Evolutionary conservation across 495 filamentous ascomycete genomes (phyloP).

Genomic region (Aspergillus coremiiformis): DNA sequence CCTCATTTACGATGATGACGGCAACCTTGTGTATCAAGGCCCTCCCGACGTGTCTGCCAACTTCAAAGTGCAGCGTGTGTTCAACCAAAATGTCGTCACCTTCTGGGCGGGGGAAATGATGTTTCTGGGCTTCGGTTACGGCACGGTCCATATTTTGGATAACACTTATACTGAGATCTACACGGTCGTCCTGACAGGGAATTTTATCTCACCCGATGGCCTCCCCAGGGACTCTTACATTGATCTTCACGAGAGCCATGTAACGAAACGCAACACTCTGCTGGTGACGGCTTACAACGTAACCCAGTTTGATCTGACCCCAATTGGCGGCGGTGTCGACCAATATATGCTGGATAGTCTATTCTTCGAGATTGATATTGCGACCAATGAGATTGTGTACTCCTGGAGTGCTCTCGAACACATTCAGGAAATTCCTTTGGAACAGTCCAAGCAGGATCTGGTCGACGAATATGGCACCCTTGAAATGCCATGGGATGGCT

Average conservation of each 20-base stretch:
- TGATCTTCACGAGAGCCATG: conserved; percentile 42
- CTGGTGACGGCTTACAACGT: conserved; percentile 50
- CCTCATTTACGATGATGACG: conserved; percentile 30
- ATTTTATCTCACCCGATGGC: conserved; percentile 26
- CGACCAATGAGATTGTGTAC: conserved; percentile 30
- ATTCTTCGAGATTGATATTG: conserved; percentile 39
- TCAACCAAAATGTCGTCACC: conserved; percentile 27
- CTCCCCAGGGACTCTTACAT: conserved; percentile 24
- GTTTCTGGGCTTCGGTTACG: conserved; percentile 27
- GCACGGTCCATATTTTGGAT: conserved; percentile 31
- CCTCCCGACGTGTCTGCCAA: conserved; percentile 30
- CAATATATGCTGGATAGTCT: conserved; percentile 42
- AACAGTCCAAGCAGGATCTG: conserved; percentile 15
- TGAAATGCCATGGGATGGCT: conserved; percentile 34
- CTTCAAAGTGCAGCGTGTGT: conserved; percentile 28
- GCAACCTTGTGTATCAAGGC: conserved; percentile 29
- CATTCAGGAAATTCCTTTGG: conserved; percentile 17
- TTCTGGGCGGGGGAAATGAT: conserved; percentile 34
- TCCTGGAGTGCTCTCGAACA: conserved; percentile 29
- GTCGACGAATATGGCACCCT: conserved; percentile 17
- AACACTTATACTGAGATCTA: conserved; percentile 34
- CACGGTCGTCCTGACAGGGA: conserved; percentile 23
- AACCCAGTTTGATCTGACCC: conserved; percentile 40
- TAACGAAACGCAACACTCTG: conserved; percentile 43
- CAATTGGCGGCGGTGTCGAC: conserved; percentile 32